Evolutionary conservation across 257 asterid species (phyloP).

Genomic region (Lavandula angustifolia): DNA sequence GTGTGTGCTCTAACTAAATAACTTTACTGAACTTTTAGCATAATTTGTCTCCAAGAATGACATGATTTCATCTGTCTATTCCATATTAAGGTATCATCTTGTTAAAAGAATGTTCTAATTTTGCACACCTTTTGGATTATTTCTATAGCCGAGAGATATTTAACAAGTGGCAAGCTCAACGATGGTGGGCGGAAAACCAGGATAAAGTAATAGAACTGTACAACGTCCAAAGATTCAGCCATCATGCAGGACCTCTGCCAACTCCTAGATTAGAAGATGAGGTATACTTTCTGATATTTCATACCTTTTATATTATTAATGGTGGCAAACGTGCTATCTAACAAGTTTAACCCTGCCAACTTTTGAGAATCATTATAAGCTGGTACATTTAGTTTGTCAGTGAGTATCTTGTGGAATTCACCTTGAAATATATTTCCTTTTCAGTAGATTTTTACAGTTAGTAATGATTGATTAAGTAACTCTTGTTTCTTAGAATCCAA

Average conservation of each 20-base stretch:
- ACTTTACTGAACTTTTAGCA: neutral
- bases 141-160: slow-evolving; percentile 66
- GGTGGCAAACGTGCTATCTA: neutral
- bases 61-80: no score
- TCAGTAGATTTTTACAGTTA: neutral
- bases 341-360: neutral
- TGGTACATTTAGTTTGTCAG: neutral
- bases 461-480: neutral
- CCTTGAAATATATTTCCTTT: neutral
- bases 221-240: slow-evolving; percentile 69
- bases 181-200: slow-evolving; percentile 90
- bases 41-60: no score
- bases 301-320: slow-evolving; percentile 10
- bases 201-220: slow-evolving; percentile 87
- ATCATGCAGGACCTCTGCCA: slow-evolving; percentile 56
- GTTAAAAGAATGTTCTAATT: neutral
- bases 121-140: neutral
- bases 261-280: slow-evolving; percentile 70
- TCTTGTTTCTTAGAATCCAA: slow-evolving; percentile 50
- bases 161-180: slow-evolving; percentile 90
- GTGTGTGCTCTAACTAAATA: slow-evolving; percentile 6
- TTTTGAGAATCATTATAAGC: neutral
- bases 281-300: slow-evolving; percentile 41
- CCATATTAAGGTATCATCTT: slow-evolving; percentile 2
- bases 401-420: slow-evolving; percentile 12